Evolutionary conservation across 257 asterid genomes (phyloP), one percentile per base, ranked within the genome.

Genomic region (Jasminum sambac): DNA sequence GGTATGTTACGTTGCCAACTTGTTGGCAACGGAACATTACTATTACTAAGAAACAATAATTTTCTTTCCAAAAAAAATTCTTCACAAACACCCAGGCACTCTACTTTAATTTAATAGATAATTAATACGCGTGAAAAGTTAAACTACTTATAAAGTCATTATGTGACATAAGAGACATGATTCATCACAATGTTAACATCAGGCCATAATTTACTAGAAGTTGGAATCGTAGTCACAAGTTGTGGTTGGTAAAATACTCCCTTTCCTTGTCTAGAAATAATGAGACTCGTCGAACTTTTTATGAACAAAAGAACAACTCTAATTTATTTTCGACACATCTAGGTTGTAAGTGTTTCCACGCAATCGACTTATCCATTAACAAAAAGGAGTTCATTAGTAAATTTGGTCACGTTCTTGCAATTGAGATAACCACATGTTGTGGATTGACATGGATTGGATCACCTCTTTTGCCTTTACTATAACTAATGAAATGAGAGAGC

Each of bases 321-420:
- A 6, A 52, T 19, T 8, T 52, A 12, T 52, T 52, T 52, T 52
- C 13, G 12, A 52, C 61, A 8, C 30, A 7, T 21, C 12, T 52
- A 21, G 30, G 7, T 8, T 2, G 1, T 6, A 52, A 52, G 2
- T 17, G 12, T 23, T 21, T 10, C 30, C 8, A 21, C 7, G 30
- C 30, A 12, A 52, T 52, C 30, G 14, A 19, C 61, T 52, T 19
- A 63, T 13, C 0, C 19, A 5, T 72, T 9, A 43, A 14, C n/a
- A 61, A 12, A 43, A 46, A 26, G 13, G 23, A 30, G 36, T 30
- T 30, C 36, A 30, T 30, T 38, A 36, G 68, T 71, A 13, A 73
- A 76, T 73, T 57, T 14, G 43, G 38, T 82, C 84, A 78, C 73
- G 75, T 30, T 64, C 30, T 73, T 71, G 16, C 72, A 64, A 44